A percentile compares a stretch with the other conserved stretches of the same genome.
phyloP scores from a whole-genome alignment of 768 basidiomycete species.

The Gymnopilus dilepis region DNA sequence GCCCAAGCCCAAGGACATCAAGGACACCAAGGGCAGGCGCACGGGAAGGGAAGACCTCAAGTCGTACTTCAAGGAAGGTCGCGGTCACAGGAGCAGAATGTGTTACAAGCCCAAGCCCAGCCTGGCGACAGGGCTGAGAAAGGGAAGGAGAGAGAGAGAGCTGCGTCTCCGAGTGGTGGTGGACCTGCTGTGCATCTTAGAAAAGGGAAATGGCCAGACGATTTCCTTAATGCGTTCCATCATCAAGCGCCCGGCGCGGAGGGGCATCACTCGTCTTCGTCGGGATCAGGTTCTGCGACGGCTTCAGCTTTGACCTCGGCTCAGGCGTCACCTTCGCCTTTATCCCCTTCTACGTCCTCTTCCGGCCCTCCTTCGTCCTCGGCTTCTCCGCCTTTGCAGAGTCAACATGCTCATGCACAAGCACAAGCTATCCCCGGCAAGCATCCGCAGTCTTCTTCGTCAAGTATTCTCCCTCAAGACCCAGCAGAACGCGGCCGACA shows the following conservation, averaged over 20 bases:
- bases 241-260: constrained; percentile 31
- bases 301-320: neutral
- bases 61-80: constrained; percentile 11
- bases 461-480: neutral
- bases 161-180: neutral
- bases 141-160: too few species aligned
- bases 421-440: constrained; percentile 21
- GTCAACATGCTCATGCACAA: constrained; percentile 6
- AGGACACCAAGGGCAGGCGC: constrained; percentile 18
- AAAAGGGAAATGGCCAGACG: constrained; percentile 86
- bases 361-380: constrained; percentile 10
- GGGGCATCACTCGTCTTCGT: neutral
- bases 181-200: constrained; percentile 56
- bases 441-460: constrained; percentile 6
- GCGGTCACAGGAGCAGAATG: constrained; percentile 28
- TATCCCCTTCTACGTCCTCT: neutral
- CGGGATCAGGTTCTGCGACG: constrained; percentile 7
- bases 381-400: neutral
- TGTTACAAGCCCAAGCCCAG: constrained; percentile 26
- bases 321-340: neutral
- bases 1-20: too few species aligned
- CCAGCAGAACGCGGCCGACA: neutral
- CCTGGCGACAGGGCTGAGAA: constrained; percentile 22
- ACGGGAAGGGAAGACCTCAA: constrained; percentile 24
- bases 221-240: constrained; percentile 68